Conservation (phyloP, 108 stramenopile species). For the Nannochloropsis salina region DNA sequence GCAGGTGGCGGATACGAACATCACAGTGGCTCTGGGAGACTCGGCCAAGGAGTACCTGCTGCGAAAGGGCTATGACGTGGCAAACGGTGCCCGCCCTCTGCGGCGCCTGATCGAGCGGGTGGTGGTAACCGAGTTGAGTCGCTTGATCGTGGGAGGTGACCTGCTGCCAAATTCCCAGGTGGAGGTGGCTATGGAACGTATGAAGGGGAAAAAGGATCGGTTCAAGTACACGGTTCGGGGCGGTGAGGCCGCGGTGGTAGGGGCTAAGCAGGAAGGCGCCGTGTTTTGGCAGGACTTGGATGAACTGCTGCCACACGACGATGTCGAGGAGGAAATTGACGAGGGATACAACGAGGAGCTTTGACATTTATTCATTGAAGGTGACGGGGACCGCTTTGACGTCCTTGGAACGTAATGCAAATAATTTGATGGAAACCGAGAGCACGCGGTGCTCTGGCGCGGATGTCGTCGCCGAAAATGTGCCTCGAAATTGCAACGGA, state of each 20-base stretch:
- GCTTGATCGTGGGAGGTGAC: not conserved
- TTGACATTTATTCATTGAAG: not conserved
- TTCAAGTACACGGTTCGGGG: not conserved
- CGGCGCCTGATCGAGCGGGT: slow-evolving; percentile 79
- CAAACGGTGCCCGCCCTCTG: slow-evolving; percentile 85
- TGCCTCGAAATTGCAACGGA: too few relatives aligned
- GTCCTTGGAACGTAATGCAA: too few relatives aligned
- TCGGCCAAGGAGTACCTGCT: slow-evolving; percentile 63
- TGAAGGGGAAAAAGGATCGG: not conserved
- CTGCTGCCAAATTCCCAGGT: not conserved
- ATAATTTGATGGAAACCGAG: too few relatives aligned
- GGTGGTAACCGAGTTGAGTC: slow-evolving; percentile 51
- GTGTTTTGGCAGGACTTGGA: slow-evolving; percentile 10
- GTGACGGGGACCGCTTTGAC: too few relatives aligned
- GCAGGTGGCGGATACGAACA: slow-evolving; percentile 32
- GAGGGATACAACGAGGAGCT: not conserved
- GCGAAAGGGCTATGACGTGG: slow-evolving; percentile 43
- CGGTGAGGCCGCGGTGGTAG: not conserved
- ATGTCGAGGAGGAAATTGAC: not conserved
- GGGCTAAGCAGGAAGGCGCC: not conserved
- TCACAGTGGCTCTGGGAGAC: slow-evolving; percentile 26
- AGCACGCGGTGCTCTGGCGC: too few relatives aligned
- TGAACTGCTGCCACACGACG: not conserved
- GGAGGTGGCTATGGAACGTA: not conserved
- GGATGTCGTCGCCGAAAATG: too few relatives aligned